Conservation (phyloP, 495 filamentous ascomycete genomes). For the Penicillium daleae region DNA sequence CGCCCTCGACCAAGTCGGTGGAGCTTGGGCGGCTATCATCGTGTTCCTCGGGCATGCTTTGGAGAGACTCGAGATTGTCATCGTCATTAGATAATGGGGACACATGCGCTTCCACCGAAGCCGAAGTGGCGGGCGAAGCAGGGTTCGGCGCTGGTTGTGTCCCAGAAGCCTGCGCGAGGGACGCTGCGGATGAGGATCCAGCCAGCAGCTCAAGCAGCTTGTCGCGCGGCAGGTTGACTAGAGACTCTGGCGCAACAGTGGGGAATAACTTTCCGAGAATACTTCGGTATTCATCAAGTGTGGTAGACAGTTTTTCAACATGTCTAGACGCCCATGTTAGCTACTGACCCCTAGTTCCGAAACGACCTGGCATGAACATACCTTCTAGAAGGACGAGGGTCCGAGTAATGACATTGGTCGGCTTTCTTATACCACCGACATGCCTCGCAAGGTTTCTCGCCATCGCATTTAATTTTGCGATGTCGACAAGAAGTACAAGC, state of each 20-base stretch:
- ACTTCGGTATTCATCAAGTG: conserved; percentile 43
- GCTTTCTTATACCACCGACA: conserved; percentile 53
- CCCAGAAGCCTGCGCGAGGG: conserved; percentile 1
- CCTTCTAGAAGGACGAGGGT: conserved; percentile 46
- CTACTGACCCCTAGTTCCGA: background rate
- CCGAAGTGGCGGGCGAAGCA: conserved; percentile 44
- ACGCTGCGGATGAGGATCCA: conserved; percentile 16
- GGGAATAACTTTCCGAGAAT: conserved; percentile 47
- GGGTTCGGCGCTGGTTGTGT: conserved; percentile 30
- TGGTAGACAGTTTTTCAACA: conserved; percentile 48
- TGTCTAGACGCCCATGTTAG: conserved; percentile 31
- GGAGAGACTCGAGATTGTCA: conserved; percentile 46
- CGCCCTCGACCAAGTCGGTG: conserved; percentile 61
- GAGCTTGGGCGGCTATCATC: conserved; percentile 29
- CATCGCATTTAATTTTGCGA: conserved; percentile 55
- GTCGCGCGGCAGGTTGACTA: conserved; percentile 51
- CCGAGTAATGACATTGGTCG: conserved; percentile 49
- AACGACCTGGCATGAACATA: conserved; percentile 15
- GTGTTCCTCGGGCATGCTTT: conserved; percentile 46
- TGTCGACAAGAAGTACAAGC: conserved; percentile 52
- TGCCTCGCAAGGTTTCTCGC: conserved; percentile 50
- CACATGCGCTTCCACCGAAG: conserved; percentile 44
- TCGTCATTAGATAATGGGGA: conserved; percentile 46
- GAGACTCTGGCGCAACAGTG: conserved; percentile 37
- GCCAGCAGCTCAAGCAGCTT: conserved; percentile 51